Evolutionary conservation across 768 basidiomycete genomes (phyloP).

Genomic region (Boletus subparvulus): DNA sequence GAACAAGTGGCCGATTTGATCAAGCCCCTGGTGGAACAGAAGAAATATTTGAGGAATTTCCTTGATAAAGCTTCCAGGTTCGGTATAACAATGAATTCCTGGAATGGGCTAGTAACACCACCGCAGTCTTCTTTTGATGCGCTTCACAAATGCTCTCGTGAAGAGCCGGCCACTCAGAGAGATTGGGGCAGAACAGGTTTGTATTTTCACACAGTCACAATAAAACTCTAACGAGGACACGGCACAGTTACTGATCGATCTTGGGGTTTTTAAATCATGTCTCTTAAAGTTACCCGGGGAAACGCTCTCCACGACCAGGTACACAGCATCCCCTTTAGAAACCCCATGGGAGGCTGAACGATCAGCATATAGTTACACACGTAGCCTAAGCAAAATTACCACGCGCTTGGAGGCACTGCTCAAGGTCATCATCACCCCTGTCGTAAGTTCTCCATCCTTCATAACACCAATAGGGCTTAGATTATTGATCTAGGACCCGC

Average conservation of each 20-base stretch:
- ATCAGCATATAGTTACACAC: slow-evolving; percentile 62
- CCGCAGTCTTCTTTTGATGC: slow-evolving; percentile 73
- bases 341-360: slow-evolving; percentile 9
- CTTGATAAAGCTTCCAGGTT: slow-evolving; percentile 93
- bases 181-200: slow-evolving; percentile 92
- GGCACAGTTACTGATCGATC: slow-evolving; percentile 79
- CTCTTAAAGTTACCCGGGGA: slow-evolving; percentile 84
- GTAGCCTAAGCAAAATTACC: slow-evolving; percentile 77
- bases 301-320: slow-evolving; percentile 54
- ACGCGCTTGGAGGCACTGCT: slow-evolving; percentile 85
- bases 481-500: slow-evolving; percentile 63
- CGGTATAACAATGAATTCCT: slow-evolving; percentile 14
- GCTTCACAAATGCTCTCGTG: slow-evolving; percentile 88
- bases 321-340: slow-evolving; percentile 12
- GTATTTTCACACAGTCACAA: background rate
- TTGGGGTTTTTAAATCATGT: slow-evolving; percentile 82
- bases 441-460: slow-evolving; percentile 47
- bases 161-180: slow-evolving; percentile 89
- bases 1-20: slow-evolving; percentile 77
- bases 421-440: slow-evolving; percentile 93
- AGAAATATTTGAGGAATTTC: slow-evolving; percentile 91
- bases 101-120: background rate
- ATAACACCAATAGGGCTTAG: background rate
- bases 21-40: slow-evolving; percentile 84
- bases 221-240: slow-evolving; percentile 7